A percentile compares a stretch with the other conserved stretches of the same genome.
phyloP scores from a whole-genome alignment of 2,329 filamentous ascomycete genomes.

The Microascus cirrosus region DNA sequence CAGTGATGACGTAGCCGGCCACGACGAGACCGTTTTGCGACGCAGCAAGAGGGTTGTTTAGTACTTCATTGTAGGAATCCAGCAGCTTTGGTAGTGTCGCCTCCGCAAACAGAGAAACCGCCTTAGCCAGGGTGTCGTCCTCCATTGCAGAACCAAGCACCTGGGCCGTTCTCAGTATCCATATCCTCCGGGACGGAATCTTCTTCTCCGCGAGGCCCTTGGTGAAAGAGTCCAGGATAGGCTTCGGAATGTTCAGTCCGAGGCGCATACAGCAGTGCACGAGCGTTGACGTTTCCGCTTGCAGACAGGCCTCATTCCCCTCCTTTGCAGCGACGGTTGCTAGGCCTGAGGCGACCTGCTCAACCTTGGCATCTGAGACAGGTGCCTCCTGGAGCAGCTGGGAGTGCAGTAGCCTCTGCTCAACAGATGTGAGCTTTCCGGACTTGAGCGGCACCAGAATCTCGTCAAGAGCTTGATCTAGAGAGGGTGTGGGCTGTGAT shows the following conservation, averaged over 20 bases:
- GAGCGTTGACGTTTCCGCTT: constrained; percentile 63
- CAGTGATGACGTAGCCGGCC: constrained; percentile 62
- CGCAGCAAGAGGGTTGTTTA: constrained; percentile 65
- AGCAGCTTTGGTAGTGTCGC: constrained; percentile 43
- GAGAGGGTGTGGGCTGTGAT: constrained; percentile 42
- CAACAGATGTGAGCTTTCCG: constrained; percentile 72
- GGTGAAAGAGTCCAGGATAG: constrained; percentile 56
- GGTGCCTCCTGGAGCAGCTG: constrained; percentile 64
- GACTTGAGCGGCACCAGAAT: constrained; percentile 68
- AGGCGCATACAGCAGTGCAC: constrained; percentile 52
- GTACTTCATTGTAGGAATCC: constrained; percentile 66
- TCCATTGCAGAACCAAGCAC: constrained; percentile 49
- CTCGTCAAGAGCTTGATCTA: constrained; percentile 66
- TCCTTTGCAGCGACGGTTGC: constrained; percentile 67
- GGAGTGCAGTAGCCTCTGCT: constrained; percentile 74
- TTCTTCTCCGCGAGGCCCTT: constrained; percentile 87
- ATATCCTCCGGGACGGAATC: constrained; percentile 61
- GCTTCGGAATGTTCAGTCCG: constrained; percentile 50
- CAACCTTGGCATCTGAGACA: constrained; percentile 48
- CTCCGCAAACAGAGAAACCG: constrained; percentile 32
- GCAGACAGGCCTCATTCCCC: constrained; percentile 73
- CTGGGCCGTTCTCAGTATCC: constrained; percentile 66
- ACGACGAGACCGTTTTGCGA: constrained; percentile 76
- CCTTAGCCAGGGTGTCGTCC: constrained; percentile 27
- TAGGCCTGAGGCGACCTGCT: constrained; percentile 56